phyloP scores from a whole-genome alignment of 1,139 yeast species.

The Scheffersomyces illinoinensis region DNA sequence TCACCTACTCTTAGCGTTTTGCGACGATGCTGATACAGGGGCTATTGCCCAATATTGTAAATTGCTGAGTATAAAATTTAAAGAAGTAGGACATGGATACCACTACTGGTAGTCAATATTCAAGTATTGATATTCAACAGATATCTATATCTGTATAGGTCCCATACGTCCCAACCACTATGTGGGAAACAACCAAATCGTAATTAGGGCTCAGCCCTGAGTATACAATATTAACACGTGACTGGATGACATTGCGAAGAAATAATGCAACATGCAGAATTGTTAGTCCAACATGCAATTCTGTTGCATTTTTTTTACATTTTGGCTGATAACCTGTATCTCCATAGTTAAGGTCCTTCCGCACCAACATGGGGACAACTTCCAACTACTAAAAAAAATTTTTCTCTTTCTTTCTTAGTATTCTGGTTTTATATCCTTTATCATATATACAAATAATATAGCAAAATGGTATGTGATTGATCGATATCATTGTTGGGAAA shows the following conservation, averaged over 20 bases:
- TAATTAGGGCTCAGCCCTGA: constrained; percentile 7
- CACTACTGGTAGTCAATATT: too few species aligned
- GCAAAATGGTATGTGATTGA: constrained; percentile 31
- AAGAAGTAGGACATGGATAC: too few species aligned
- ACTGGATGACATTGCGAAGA: background rate
- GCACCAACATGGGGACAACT: background rate
- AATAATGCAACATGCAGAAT: background rate
- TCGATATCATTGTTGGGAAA: background rate
- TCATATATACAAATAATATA: constrained; percentile 15
- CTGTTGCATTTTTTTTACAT: background rate
- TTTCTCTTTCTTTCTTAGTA: constrained; percentile 9
- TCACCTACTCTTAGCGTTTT: too few species aligned
- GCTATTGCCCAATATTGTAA: too few species aligned
- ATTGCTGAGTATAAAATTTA: too few species aligned
- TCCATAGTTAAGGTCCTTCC: background rate
- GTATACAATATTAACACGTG: background rate
- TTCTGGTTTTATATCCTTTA: constrained; percentile 1
- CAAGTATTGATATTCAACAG: background rate
- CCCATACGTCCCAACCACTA: background rate
- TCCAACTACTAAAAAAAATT: constrained; percentile 6
- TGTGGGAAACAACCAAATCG: background rate
- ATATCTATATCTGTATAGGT: background rate
- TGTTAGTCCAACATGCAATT: background rate
- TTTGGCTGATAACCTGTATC: background rate
- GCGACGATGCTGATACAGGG: too few species aligned